A percentile compares a stretch with the other conserved stretches of the same genome.
These are phyloP conservation scores for Cryptococcus sp. DNA, from an alignment of 1,284 basidiomycete genomes.

Conservation along the genomic window DNA sequence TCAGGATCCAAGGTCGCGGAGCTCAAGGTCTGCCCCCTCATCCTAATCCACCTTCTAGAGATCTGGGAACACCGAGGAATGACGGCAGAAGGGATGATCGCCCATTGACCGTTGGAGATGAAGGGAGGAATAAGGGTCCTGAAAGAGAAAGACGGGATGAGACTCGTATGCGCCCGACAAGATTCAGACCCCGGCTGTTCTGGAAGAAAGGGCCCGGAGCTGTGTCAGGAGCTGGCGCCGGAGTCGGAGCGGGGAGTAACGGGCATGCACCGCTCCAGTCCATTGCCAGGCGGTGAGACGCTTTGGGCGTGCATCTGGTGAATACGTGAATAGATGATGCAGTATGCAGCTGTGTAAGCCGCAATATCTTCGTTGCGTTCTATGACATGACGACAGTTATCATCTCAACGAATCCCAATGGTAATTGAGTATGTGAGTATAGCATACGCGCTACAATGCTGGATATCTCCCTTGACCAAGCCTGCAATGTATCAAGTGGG, in stretches of 20 bases:
- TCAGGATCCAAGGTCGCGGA: conserved; percentile 5
- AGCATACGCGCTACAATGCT: no score
- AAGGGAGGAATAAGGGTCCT: conserved; percentile 3
- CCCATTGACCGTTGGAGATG: not conserved
- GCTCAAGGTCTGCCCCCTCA: conserved; percentile 3
- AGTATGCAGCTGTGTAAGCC: no score
- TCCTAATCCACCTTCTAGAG: not conserved
- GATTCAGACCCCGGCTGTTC: conserved; percentile 22
- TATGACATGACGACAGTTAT: no score
- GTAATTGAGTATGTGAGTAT: no score
- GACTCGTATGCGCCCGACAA: conserved; percentile 23
- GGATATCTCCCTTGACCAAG: no score
- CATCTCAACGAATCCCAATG: no score
- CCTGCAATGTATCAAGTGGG: no score
- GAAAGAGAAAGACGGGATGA: conserved; percentile 4
- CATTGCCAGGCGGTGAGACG: no score
- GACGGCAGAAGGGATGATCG: conserved; percentile 1
- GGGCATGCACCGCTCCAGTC: no score
- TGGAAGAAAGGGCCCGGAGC: conserved; percentile 37
- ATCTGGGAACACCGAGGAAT: conserved; percentile 2
- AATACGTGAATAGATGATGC: no score
- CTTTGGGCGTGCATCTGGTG: no score
- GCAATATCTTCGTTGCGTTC: no score
- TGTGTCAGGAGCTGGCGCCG: conserved; percentile 7
- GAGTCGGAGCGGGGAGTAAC: not conserved